Conservation (phyloP, 805 yeast species). For the Starmerella apicola region DNA sequence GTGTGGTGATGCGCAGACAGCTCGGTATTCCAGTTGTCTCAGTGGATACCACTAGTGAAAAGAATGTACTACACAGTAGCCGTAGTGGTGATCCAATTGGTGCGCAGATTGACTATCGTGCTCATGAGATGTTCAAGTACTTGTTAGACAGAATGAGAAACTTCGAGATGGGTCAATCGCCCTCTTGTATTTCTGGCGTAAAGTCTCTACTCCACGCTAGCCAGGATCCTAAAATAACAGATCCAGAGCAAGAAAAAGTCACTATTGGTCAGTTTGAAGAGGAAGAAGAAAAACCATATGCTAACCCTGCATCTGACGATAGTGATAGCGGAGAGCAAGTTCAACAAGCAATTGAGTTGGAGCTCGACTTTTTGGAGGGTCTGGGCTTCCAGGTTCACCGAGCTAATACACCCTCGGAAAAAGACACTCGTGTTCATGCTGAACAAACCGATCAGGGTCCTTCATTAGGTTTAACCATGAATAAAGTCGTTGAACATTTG, state of each 20-base stretch:
- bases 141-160: slow-evolving; percentile 28
- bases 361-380: slow-evolving; percentile 23
- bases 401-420: slow-evolving; percentile 2
- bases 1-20: slow-evolving; percentile 31
- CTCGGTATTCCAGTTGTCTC: slow-evolving; percentile 31
- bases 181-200: slow-evolving; percentile 28
- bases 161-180: slow-evolving; percentile 24
- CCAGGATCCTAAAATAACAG: slow-evolving; percentile 29
- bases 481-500: slow-evolving; percentile 26
- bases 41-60: slow-evolving; percentile 22
- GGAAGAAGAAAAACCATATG: slow-evolving; percentile 27
- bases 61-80: slow-evolving; percentile 27
- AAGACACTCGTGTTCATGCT: slow-evolving; percentile 24
- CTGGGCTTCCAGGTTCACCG: slow-evolving; percentile 21
- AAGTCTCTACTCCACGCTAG: slow-evolving; percentile 28
- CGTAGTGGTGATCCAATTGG: slow-evolving; percentile 25
- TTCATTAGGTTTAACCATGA: slow-evolving; percentile 29
- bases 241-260: slow-evolving; percentile 24
- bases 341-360: slow-evolving; percentile 21
- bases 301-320: slow-evolving; percentile 8
- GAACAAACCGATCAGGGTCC: slow-evolving; percentile 28
- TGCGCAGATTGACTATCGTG: slow-evolving; percentile 25
- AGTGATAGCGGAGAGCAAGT: slow-evolving; percentile 15
- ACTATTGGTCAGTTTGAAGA: slow-evolving; percentile 30
- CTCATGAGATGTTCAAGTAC: slow-evolving; percentile 28